phyloP scores from a whole-genome alignment of 179 eudicot genomes.

The Actinidia arguta region DNA sequence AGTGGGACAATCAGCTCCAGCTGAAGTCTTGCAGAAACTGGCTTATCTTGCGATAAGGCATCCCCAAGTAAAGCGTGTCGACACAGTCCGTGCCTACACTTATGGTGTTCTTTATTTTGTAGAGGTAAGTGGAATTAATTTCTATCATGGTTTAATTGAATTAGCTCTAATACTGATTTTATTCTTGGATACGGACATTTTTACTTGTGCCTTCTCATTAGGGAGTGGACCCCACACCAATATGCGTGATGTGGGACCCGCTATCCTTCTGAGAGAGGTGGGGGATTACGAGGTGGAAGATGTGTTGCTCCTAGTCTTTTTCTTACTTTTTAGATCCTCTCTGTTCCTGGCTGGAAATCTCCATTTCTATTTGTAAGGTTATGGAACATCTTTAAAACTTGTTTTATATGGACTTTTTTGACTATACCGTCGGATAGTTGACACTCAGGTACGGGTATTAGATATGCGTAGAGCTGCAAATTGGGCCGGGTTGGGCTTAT shows the following conservation, averaged over 20 bases:
- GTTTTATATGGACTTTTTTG: no score
- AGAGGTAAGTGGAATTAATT: constrained; percentile 59
- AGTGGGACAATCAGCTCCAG: constrained; percentile 90
- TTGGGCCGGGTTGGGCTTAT: no score
- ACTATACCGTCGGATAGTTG: no score
- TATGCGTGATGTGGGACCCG: no score
- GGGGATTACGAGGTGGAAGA: no score
- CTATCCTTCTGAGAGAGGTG: no score
- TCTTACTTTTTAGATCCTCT: background rate
- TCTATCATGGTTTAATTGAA: background rate
- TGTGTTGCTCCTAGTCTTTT: no score
- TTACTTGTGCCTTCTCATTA: no score
- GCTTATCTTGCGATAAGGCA: constrained; percentile 81
- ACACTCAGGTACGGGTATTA: no score
- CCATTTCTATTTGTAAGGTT: background rate
- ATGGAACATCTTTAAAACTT: background rate
- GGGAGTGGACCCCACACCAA: no score
- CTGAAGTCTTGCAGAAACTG: constrained; percentile 79
- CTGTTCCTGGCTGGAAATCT: background rate
- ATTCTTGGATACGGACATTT: no score
- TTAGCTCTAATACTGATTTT: background rate
- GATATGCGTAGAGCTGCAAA: no score
- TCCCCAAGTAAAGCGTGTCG: constrained; percentile 69
- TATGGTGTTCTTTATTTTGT: constrained; percentile 94
- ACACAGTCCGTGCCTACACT: constrained; percentile 95